Evolutionary conservation across 208 protist genomes (phyloP).

Genomic region (Leishmania braziliensis): DNA sequence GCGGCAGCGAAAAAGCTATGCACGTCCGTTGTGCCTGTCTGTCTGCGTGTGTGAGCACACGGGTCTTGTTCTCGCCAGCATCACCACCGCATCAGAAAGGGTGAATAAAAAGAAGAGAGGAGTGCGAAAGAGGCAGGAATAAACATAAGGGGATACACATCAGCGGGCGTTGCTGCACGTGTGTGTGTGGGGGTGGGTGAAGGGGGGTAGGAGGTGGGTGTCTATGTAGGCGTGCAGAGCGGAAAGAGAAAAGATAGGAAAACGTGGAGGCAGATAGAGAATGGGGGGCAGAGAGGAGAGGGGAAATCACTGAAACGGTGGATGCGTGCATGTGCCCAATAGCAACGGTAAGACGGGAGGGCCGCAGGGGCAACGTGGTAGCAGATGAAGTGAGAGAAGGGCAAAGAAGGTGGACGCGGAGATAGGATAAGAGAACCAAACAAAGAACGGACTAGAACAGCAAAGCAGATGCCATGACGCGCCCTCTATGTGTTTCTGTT

Average conservation of each 20-base stretch:
- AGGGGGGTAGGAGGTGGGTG: too few relatives aligned
- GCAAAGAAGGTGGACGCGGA: not conserved
- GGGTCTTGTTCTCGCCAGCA: not conserved
- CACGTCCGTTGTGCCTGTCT: not conserved
- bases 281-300: not conserved
- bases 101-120: not conserved
- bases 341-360: not conserved
- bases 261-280: not conserved
- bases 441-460: not conserved
- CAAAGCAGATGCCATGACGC: not conserved
- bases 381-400: not conserved
- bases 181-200: not conserved
- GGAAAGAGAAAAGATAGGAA: not conserved
- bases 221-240: not conserved
- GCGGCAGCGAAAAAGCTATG: not conserved
- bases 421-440: not conserved
- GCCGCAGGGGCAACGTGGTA: not conserved
- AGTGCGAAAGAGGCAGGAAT: not conserved
- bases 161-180: not conserved
- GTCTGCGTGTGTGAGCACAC: not conserved
- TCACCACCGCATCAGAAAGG: not conserved
- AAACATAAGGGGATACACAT: not conserved
- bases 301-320: not conserved
- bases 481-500: not conserved
- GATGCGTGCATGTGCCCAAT: not conserved